Base-by-base conservation (phyloP, 1,139 yeast species). In the Hansenula anomala region DNA sequence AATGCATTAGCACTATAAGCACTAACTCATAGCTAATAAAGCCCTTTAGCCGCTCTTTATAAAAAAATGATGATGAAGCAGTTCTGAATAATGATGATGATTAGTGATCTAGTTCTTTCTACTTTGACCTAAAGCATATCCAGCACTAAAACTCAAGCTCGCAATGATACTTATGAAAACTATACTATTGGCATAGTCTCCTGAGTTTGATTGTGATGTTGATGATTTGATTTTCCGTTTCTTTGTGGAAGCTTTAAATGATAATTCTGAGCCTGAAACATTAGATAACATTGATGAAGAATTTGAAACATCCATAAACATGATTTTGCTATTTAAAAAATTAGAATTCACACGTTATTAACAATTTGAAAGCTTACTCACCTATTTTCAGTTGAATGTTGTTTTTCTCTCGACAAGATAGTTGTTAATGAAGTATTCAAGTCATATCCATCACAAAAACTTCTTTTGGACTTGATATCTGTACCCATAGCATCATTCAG, bases 131-230 rank as follows among this genome's bases (percentile, higher is more conserved):
- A 46, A 30, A 1, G 47, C 46, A 32, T 37, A 46, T 3, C 49
- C 49, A 9, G 46, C 47, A 20, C 47, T 44, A 30, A 46, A 46
- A 25, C 47, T 44, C 28, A 46, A 27, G 22, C 44, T 32, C 1
- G 43, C 46, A 26, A 46, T 34, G 8, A 46, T 17, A 13, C 39
- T 34, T 3, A 44, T 33, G 9, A 42, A 28, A 2, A 34, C 32
- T 4, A 34, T 16, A 6, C 9, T 20, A 28, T 28, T 34, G 1
- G 28, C n/a, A 22, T n/a, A 23, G 15, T 34, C 33, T 3, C 6
- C 7, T 18, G 30, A 28, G 6, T 14, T 16, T n/a, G 24, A 12
- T 4, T 20, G 6, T 6, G 29, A 27, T 27, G 29, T 7, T 15
- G 18, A 15, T 4, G 29, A 23, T 11, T 11, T 23, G 11, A 23